Conservation (phyloP, 129 eudicot species). For the Pulicaria dysenterica region DNA sequence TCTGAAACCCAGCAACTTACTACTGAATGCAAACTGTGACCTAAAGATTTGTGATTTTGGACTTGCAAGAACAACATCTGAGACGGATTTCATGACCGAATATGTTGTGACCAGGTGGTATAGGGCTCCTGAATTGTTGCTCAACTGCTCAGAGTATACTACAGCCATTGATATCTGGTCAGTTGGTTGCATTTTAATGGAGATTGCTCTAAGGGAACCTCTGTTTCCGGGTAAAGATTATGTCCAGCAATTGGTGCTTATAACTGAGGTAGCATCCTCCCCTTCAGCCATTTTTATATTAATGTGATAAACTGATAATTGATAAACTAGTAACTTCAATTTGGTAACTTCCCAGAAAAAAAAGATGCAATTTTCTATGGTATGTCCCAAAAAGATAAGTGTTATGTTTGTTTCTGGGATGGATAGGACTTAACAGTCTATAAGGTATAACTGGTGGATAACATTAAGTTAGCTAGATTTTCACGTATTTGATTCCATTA, state of each 20-base stretch:
- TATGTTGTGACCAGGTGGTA: slow-evolving; percentile 96
- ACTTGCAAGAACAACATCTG: slow-evolving; percentile 85
- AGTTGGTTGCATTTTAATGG: slow-evolving; percentile 91
- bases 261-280: slow-evolving; percentile 61
- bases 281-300: background rate
- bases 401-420: background rate
- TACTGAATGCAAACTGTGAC: slow-evolving; percentile 82
- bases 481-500: background rate
- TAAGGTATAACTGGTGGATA: background rate
- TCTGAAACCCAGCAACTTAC: slow-evolving; percentile 84
- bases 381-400: background rate
- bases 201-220: slow-evolving; percentile 69
- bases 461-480: background rate
- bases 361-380: background rate
- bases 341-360: background rate
- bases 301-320: background rate
- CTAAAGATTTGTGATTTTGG: slow-evolving; percentile 92
- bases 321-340: background rate
- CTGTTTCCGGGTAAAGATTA: slow-evolving; percentile 90
- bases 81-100: slow-evolving; percentile 89
- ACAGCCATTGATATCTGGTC: slow-evolving; percentile 95
- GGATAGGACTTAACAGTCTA: background rate
- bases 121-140: slow-evolving; percentile 85
- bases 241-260: slow-evolving; percentile 76
- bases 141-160: slow-evolving; percentile 86